Evolutionary conservation across 192 early-diverging fungal genomes (phyloP).

Genomic region (Coemansia biformis): DNA sequence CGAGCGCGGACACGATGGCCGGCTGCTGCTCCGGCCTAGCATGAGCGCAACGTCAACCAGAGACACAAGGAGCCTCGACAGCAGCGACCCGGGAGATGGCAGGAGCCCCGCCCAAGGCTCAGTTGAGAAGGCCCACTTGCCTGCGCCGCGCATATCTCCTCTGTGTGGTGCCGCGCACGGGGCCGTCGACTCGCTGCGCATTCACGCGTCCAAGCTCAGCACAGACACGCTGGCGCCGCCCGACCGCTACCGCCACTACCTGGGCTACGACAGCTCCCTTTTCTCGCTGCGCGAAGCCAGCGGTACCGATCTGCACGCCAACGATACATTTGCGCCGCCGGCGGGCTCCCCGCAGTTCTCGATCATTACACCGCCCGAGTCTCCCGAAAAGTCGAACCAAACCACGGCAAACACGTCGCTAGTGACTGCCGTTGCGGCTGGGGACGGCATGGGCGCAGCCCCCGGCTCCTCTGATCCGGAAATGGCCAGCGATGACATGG

Average conservation of each 20-base stretch:
- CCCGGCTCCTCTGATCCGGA: too few relatives aligned
- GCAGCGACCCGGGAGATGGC: background rate
- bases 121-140: too few relatives aligned
- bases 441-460: background rate
- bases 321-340: too few relatives aligned
- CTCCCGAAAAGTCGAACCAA: slow-evolving; percentile 16
- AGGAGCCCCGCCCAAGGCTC: background rate
- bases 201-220: slow-evolving; percentile 9
- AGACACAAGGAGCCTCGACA: background rate
- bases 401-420: slow-evolving; percentile 11
- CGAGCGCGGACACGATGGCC: slow-evolving; percentile 32
- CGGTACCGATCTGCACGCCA: too few relatives aligned
- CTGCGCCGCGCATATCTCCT: too few relatives aligned
- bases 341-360: too few relatives aligned
- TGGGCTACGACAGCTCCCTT: background rate
- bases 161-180: background rate
- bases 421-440: slow-evolving; percentile 4
- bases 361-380: slow-evolving; percentile 24
- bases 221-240: background rate
- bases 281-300: background rate
- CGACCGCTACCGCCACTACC: too few relatives aligned
- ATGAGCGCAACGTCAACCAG: background rate
- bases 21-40: slow-evolving; percentile 14
- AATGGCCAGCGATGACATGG: background rate
- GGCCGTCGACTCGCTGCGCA: slow-evolving; percentile 14